These are phyloP conservation scores for Cyberlindnera euphorbiiphila DNA, from an alignment of 805 yeast species.

Conservation along the genomic window DNA sequence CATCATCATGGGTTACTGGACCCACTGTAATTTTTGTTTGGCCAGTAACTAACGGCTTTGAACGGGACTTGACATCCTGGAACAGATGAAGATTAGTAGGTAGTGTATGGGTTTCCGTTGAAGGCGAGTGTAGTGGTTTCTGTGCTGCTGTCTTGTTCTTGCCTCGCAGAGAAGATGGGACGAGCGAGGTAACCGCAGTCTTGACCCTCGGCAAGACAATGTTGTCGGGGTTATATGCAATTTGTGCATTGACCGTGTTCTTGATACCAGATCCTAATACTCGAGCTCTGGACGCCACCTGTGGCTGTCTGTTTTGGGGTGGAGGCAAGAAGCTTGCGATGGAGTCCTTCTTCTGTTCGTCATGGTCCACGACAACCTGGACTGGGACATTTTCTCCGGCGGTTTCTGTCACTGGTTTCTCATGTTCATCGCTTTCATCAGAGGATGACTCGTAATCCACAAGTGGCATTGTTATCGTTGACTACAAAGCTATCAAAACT, in stretches of 20 bases:
- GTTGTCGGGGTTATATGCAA: conserved; percentile 20
- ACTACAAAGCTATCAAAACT: too few relatives aligned
- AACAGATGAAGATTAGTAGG: background rate
- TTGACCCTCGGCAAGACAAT: conserved; percentile 15
- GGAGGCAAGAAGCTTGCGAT: conserved; percentile 25
- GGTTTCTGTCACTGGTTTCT: background rate
- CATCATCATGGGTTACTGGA: background rate
- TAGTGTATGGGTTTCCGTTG: background rate
- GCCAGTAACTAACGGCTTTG: background rate
- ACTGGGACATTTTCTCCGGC: background rate
- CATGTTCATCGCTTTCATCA: conserved; percentile 16
- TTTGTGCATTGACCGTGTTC: conserved; percentile 12
- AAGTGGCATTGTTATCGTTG: conserved; percentile 16
- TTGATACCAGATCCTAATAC: conserved; percentile 20
- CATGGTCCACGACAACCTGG: background rate
- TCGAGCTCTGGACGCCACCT: conserved; percentile 8
- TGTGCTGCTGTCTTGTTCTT: conserved; percentile 11
- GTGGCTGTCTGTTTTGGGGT: conserved; percentile 19
- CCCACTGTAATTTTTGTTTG: conserved; percentile 2
- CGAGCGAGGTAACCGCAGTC: conserved; percentile 20
- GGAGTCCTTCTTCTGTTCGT: conserved; percentile 7
- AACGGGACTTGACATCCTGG: conserved; percentile 3
- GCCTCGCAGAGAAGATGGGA: conserved; percentile 22
- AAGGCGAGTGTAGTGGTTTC: background rate
- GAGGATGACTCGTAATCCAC: conserved; percentile 19